These are phyloP conservation scores for Pulveroboletus sp. DNA, from an alignment of 1,284 basidiomycete genomes.

Conservation along the genomic window DNA sequence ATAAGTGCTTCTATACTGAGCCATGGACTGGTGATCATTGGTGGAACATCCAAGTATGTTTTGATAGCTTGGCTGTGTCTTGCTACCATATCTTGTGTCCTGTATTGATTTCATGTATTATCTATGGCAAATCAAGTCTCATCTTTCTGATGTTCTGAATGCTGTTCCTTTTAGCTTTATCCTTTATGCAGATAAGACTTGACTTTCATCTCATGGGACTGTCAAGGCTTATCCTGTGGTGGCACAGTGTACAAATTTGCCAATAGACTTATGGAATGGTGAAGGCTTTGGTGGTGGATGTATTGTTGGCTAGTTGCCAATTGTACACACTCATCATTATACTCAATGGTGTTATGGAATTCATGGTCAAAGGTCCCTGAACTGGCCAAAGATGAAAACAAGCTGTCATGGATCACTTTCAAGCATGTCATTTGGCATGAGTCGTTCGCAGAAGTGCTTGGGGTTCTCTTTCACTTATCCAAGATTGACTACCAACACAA, in stretches of 20 bases:
- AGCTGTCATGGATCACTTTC: neutral
- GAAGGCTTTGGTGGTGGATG: slow-evolving; percentile 38
- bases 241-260: slow-evolving; percentile 40
- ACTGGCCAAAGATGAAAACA: neutral
- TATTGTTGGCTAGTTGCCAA: slow-evolving; percentile 47
- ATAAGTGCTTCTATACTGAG: slow-evolving; percentile 26
- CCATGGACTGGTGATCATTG: slow-evolving; percentile 31
- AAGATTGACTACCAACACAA: neutral
- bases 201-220: slow-evolving; percentile 44
- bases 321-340: slow-evolving; percentile 30
- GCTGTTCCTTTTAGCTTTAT: slow-evolving; percentile 27
- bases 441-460: neutral
- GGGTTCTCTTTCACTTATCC: neutral
- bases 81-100: neutral
- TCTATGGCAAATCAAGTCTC: neutral
- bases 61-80: neutral
- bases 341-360: no score
- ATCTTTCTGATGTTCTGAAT: neutral
- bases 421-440: neutral
- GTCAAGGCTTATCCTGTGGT: slow-evolving; percentile 47
- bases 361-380: neutral
- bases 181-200: slow-evolving; percentile 48
- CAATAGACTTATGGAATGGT: slow-evolving; percentile 40
- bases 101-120: neutral
- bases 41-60: slow-evolving; percentile 36